Conservation (phyloP, 768 basidiomycete genomes). For the Tylopilus balloui region DNA sequence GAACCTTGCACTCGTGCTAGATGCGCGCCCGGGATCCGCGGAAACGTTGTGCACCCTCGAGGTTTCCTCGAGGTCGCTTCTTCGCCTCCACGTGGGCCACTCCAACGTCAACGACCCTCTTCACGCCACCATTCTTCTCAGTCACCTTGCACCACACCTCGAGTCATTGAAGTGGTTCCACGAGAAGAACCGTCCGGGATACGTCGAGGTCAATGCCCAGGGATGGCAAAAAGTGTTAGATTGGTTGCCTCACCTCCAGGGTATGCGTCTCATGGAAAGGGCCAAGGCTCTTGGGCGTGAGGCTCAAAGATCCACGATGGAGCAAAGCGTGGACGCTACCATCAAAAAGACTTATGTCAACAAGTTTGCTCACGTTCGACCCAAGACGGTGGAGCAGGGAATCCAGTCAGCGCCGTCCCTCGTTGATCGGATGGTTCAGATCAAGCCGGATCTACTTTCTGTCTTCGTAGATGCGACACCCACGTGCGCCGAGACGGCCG, state of each 20-base stretch:
- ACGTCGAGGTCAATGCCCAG: constrained; percentile 59
- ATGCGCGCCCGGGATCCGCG: constrained; percentile 46
- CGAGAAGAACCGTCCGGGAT: constrained; percentile 70
- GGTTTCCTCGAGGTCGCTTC: constrained; percentile 59
- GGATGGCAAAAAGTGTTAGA: constrained; percentile 69
- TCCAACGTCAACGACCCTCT: constrained; percentile 70
- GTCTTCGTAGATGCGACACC: constrained; percentile 54
- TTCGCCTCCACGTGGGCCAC: constrained; percentile 71
- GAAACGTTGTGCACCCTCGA: constrained; percentile 44
- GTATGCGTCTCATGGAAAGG: constrained; percentile 59
- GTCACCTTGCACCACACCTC: constrained; percentile 69
- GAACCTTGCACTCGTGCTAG: constrained; percentile 61
- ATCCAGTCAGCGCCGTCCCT: constrained; percentile 38
- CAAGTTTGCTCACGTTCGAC: constrained; percentile 39
- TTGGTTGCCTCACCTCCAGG: constrained; percentile 68
- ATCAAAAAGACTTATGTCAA: constrained; percentile 38
- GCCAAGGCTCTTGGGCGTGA: constrained; percentile 33
- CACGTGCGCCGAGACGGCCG: constrained; percentile 38
- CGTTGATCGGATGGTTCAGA: constrained; percentile 38
- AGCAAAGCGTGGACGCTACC: constrained; percentile 52
- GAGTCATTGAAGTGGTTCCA: constrained; percentile 74
- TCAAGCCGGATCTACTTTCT: constrained; percentile 35
- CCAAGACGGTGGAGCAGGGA: constrained; percentile 32
- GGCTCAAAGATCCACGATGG: constrained; percentile 22
- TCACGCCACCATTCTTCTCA: constrained; percentile 64